These are phyloP conservation scores for Spirogloea muscicola DNA, from an alignment of 139 green algal species.

Conservation along the genomic window DNA sequence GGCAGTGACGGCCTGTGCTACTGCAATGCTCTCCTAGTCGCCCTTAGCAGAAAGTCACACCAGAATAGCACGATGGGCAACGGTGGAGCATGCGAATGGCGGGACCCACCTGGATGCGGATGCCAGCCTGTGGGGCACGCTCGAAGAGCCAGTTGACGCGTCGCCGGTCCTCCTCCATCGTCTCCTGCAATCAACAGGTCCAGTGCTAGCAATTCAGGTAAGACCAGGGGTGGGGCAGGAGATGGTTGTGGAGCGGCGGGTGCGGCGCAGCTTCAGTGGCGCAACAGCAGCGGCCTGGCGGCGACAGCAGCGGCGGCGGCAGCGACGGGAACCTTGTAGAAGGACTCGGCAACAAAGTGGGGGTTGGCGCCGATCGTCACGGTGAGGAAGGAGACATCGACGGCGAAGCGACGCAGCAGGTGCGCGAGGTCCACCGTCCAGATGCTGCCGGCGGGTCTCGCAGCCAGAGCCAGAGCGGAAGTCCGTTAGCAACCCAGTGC, in stretches of 20 bases:
- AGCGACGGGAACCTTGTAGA: constrained; percentile 79
- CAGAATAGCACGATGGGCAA: no score
- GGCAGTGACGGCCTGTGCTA: no score
- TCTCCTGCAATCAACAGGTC: constrained; percentile 33
- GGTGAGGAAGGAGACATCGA: constrained; percentile 67
- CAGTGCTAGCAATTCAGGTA: no score
- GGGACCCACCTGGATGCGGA: constrained; percentile 48
- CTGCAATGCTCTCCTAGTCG: no score
- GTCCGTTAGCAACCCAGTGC: no score
- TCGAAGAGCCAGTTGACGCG: constrained; percentile 75
- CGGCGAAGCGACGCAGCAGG: constrained; percentile 67
- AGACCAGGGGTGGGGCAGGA: no score
- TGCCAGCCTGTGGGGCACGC: constrained; percentile 49
- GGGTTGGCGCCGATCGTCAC: constrained; percentile 78
- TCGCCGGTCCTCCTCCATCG: constrained; percentile 67
- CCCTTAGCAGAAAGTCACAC: no score
- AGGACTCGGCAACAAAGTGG: constrained; percentile 68
- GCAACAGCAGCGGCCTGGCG: no score
- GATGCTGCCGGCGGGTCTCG: constrained; percentile 60
- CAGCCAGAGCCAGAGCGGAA: no score
- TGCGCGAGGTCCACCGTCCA: constrained; percentile 91
- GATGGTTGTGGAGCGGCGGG: no score
- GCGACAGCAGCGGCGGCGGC: no score
- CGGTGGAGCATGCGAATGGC: background rate
- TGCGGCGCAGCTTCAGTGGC: no score